Percentiles rank a stretch among this genome's conserved stretches.
Evolutionary conservation across 805 yeast species (phyloP).

Genomic region (Zygosaccharomyces pseudorouxii): DNA sequence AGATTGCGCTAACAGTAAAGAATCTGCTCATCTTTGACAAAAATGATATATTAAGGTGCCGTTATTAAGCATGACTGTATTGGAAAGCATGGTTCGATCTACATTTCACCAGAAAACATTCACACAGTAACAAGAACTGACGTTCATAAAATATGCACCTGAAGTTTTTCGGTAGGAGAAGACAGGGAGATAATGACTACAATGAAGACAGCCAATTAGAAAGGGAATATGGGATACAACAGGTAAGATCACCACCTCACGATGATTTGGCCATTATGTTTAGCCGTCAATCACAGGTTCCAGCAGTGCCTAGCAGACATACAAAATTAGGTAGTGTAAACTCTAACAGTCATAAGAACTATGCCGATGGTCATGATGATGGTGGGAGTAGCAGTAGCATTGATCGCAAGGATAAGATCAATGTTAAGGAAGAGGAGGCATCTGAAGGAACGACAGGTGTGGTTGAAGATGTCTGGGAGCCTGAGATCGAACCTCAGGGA

Average conservation of each 20-base stretch:
- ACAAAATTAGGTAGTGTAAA: neutral
- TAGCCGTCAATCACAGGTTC: conserved; percentile 12
- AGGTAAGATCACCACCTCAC: neutral
- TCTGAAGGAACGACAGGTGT: neutral
- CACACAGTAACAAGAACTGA: neutral
- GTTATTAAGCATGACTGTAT: too few relatives aligned
- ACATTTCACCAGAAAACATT: too few relatives aligned
- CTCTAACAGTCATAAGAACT: neutral
- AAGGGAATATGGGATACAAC: neutral
- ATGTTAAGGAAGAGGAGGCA: neutral
- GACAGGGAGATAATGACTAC: neutral
- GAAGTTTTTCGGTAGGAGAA: neutral
- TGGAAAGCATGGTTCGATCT: too few relatives aligned
- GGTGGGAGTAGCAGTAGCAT: neutral
- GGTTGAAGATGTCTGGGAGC: conserved; percentile 5
- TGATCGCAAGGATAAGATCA: neutral
- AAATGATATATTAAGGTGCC: too few relatives aligned
- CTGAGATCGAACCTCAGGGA: conserved; percentile 8
- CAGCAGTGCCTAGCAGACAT: neutral
- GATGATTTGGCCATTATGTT: conserved; percentile 20
- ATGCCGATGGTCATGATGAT: neutral
- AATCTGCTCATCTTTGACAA: too few relatives aligned
- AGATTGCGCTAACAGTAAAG: too few relatives aligned
- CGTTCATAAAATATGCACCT: neutral
- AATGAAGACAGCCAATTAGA: neutral